Base-by-base conservation (phyloP, 2,329 filamentous ascomycete species). In the Fusarium armeniacum region DNA sequence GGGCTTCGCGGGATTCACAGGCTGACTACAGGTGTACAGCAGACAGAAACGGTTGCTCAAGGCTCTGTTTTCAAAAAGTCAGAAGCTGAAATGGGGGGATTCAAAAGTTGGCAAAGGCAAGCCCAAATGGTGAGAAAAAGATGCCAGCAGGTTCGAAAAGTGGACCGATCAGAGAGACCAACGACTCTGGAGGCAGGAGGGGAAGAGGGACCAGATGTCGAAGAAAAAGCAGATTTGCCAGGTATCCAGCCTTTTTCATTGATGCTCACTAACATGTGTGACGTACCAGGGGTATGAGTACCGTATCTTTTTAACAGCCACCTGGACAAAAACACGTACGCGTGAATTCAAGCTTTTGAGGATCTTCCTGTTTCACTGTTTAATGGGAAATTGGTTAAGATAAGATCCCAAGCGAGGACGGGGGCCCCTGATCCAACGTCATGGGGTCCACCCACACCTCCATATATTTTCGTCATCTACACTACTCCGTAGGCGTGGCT, bases 91-190 rank as follows among this genome's bases (percentile, higher is more conserved):
- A 56, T 50, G 30, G 24, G 35, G 62, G 51, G 53, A 44, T 49
- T 30, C n/a, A 20, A 57, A 59, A 46, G 51, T 50, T 60, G 41
- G 64, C 47, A 68, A 44, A 62, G 51, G 50, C 60, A 71, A 49
- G 47, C 15, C 5, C 24, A 44, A 55, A 65, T 63, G 45, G 49
- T 38, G 35, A 46, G 56, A 36, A 53, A 64, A 70, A 65, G 49
- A 65, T 56, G 54, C 59, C 67, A 71, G 45, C 55, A 65, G 41
- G 51, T 52, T 55, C 41, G 45, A 65, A 70, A 69, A 70, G 68
- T 70, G 68, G 68, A 59, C 32, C 66, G n/a, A 45, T 33, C 54
- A 55, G 53, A 53, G 57, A 43, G 57, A 43, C 57, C 46, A 55
- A 40, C 41, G 44, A 44, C 56, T 32, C 30, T 51, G 30, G 26